Conservation (phyloP, 202 grass and related monocot species). For the Brachypodium distachyon region DNA sequence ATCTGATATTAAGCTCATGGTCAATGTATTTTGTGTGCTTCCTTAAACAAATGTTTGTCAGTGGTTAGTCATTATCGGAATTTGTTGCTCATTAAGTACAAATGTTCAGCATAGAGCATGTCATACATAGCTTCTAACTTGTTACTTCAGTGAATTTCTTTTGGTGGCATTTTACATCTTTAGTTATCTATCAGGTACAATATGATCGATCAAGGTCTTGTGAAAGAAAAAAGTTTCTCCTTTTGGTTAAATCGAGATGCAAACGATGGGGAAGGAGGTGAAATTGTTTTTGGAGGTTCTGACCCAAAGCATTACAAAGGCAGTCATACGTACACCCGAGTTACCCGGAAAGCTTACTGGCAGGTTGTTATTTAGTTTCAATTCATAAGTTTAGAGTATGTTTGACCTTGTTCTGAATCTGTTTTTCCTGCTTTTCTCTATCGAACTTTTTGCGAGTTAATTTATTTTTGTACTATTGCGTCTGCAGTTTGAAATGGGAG, state of each 20-base stretch:
- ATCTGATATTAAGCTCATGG: not conserved
- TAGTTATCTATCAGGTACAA: constrained; percentile 56
- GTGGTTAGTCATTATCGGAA: not conserved
- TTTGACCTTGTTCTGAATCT: not conserved
- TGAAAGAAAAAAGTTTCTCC: constrained; percentile 59
- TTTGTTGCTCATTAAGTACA: not conserved
- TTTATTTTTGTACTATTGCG: not conserved
- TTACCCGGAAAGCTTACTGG: constrained; percentile 88
- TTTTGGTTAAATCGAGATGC: constrained; percentile 90
- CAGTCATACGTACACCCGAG: constrained; percentile 65
- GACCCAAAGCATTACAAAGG: constrained; percentile 66
- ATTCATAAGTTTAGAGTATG: not conserved
- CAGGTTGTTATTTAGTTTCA: constrained; percentile 33
- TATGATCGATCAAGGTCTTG: constrained; percentile 62
- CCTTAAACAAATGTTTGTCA: not conserved
- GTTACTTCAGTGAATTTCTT: not conserved
- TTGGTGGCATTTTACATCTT: not conserved
- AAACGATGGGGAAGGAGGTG: constrained; percentile 64
- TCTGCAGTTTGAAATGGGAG: constrained; percentile 90
- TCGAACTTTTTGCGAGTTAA: not conserved
- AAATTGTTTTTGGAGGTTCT: constrained; percentile 88
- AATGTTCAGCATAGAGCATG: not conserved
- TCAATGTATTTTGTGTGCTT: not conserved
- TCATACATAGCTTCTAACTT: not conserved
- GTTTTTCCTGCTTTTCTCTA: not conserved